Percentiles rank a stretch among this genome's conserved stretches.
Conservation (phyloP, 306 rosid species). For the Vigna reflexopilosa region DNA sequence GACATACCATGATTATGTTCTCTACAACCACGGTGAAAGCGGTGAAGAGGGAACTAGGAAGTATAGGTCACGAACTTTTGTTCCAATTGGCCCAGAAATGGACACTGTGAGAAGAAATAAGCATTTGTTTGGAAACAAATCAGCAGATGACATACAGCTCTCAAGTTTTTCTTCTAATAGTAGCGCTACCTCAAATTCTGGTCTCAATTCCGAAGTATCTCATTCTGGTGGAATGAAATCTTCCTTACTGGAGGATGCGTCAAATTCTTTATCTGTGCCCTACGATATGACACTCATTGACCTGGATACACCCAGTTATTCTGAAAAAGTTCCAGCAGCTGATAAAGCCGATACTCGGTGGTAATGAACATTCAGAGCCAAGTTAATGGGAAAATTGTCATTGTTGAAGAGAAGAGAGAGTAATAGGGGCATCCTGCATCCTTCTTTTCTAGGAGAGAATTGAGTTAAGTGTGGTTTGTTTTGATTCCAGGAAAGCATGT, state of each 20-base stretch:
- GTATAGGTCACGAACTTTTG: constrained; percentile 90
- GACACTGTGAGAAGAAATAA: constrained; percentile 84
- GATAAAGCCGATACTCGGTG: constrained; percentile 58
- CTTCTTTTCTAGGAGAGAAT: constrained; percentile 47
- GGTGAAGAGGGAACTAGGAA: constrained; percentile 84
- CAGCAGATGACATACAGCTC: constrained; percentile 73
- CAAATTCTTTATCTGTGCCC: constrained; percentile 62
- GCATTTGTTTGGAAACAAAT: constrained; percentile 68
- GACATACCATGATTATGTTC: constrained; percentile 92
- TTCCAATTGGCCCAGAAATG: constrained; percentile 94
- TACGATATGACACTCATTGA: constrained; percentile 85
- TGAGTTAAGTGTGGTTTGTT: constrained; percentile 39
- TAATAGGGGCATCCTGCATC: constrained; percentile 24
- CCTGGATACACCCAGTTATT: constrained; percentile 70
- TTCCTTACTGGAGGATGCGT: constrained; percentile 74
- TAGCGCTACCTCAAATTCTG: constrained; percentile 54
- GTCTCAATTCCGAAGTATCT: constrained; percentile 38
- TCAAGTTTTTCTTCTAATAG: constrained; percentile 67
- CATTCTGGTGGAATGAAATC: constrained; percentile 59
- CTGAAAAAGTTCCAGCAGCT: constrained; percentile 69
- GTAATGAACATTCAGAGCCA: constrained; percentile 38
- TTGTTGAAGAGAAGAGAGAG: constrained; percentile 24
- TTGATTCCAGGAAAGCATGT: constrained; percentile 44
- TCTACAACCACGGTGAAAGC: constrained; percentile 73
- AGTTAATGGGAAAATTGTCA: constrained; percentile 40